Base-by-base conservation (phyloP, 2,329 filamentous ascomycete species). In the Trichoderma guizhouense region DNA sequence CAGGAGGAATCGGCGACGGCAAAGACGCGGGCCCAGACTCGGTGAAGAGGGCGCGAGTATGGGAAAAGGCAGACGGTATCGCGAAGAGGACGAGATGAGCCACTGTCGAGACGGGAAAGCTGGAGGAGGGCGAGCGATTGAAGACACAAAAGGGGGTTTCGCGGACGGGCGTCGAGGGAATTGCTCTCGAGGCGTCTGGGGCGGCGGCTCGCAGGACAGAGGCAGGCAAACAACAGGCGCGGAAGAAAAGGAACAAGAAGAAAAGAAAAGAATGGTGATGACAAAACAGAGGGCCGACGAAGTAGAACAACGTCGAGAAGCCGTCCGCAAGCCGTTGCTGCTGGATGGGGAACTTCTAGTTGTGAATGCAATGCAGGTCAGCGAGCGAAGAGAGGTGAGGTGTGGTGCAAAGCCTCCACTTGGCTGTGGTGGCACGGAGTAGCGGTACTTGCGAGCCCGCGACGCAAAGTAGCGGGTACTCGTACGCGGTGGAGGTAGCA, bases 301-400 rank as follows among this genome's bases (percentile, higher is more conserved):
- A 47, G 26, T 32, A 71, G 63, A 21, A 68, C 63, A 71, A 64
- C n/a, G 53, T 71, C 69, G 62, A 68, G 63, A 68, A 60, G 69
- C 63, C 69, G 69, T 67, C 61, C 55, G 53, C 69, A 26, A 60
- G 36, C 62, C 60, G 63, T 63, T 64, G 68, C 68, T 71, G 68
- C 68, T 68, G 69, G 63, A 71, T 71, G 69, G 69, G 69, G 68
- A 63, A 70, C 68, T 63, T 34, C 32, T 34, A 34, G 32, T 34
- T 58, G 55, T 63, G 61, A 71, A 71, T 71, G 68, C 68, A 71
- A 71, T 71, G 68, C 68, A 71, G 68, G 68, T 71, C 68, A 71
- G 68, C 67, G 67, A 69, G 67, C 15, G 65, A 61, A 69, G 67
- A 69, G 67, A 69, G 67, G 67, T 69, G 67, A 69, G 57, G 67